A percentile compares a stretch with the other conserved stretches of the same genome.
Conservation (phyloP, 2,329 filamentous ascomycete genomes). For the Tolypocladium guangdongense region DNA sequence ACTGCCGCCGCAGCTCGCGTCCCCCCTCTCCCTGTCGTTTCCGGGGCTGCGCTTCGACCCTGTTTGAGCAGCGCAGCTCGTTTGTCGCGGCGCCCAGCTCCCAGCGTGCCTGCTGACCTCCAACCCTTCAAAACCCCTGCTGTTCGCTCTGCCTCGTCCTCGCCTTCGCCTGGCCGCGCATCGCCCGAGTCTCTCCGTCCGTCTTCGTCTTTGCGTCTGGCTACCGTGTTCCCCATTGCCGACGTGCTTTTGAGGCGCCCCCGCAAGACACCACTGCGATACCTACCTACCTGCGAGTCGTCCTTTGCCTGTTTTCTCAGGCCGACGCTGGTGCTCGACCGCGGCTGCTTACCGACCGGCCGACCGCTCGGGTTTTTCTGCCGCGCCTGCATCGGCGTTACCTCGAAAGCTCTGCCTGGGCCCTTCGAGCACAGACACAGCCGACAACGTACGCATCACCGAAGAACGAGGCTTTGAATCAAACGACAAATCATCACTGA, state of each 20-base stretch:
- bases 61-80: conserved; percentile 1
- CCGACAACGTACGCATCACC: not conserved
- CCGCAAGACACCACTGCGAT: not conserved
- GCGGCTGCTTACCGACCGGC: not conserved
- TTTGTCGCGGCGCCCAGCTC: not conserved
- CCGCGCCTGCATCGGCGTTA: not conserved
- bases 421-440: not conserved
- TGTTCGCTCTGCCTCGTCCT: not conserved
- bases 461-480: not conserved
- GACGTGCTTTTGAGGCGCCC: not conserved
- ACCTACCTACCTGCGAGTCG: not conserved
- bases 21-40: not conserved
- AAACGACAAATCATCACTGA: not conserved
- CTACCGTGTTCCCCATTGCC: not conserved
- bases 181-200: not conserved
- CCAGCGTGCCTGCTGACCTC: not conserved
- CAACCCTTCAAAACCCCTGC: not conserved
- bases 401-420: not conserved
- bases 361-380: not conserved
- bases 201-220: not conserved
- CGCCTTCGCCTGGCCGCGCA: not conserved
- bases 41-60: conserved; percentile 1
- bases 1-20: not conserved
- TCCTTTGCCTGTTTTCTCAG: not conserved
- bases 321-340: not conserved